These are phyloP conservation scores for Medicago arabica DNA, from an alignment of 306 rosid species.

Conservation along the genomic window DNA sequence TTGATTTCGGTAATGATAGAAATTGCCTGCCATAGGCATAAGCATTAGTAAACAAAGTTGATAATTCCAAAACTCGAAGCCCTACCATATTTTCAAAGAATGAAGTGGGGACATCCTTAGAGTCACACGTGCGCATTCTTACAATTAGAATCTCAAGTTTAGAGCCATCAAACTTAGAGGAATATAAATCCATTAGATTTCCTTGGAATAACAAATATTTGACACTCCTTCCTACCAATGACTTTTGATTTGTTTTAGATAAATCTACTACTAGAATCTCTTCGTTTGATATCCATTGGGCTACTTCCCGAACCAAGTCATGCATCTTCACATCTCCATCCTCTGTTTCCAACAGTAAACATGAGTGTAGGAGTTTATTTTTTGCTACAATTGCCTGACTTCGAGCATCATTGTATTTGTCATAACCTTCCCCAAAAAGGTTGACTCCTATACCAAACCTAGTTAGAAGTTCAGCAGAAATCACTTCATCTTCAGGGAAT, in stretches of 20 bases:
- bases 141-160: constrained; percentile 18
- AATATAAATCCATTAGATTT: background rate
- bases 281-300: background rate
- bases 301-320: background rate
- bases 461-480: background rate
- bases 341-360: background rate
- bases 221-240: background rate
- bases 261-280: background rate
- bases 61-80: background rate
- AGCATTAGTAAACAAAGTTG: no score
- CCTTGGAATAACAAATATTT: constrained; percentile 4
- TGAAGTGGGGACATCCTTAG: background rate
- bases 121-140: fast-evolving
- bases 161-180: background rate
- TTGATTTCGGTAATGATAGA: background rate
- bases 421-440: background rate
- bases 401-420: background rate
- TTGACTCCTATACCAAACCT: background rate
- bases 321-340: background rate
- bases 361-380: background rate
- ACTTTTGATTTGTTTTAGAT: background rate
- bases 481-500: constrained; percentile 38
- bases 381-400: background rate
- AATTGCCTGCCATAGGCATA: no score
- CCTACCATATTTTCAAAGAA: background rate